Conservation (phyloP, 2,329 filamentous ascomycete species). For the Trichoderma pleuroti region DNA sequence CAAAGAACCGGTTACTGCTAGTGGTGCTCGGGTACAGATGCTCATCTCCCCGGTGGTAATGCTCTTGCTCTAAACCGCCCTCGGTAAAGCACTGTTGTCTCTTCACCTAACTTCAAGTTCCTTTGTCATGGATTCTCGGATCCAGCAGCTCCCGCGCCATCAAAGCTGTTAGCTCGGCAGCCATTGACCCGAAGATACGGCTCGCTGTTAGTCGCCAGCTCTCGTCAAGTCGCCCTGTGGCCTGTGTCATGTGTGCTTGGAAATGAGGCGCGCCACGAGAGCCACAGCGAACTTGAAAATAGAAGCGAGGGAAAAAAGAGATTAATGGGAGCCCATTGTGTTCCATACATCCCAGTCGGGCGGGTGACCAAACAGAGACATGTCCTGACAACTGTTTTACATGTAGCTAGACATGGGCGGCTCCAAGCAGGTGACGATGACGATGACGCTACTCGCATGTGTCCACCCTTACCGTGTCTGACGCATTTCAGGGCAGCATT, state of each 20-base stretch:
- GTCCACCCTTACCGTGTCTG: neutral
- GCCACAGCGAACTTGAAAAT: neutral
- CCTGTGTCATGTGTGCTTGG: neutral
- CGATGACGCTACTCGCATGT: neutral
- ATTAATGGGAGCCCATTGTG: neutral
- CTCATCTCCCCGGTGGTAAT: conserved; percentile 4
- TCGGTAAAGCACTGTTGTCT: neutral
- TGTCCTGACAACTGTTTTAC: neutral
- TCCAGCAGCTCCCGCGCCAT: neutral
- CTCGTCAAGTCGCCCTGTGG: neutral
- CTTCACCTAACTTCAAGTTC: neutral
- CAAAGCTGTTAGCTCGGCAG: neutral
- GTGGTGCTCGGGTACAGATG: neutral
- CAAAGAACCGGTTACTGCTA: neutral
- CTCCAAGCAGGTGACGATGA: neutral
- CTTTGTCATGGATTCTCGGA: neutral
- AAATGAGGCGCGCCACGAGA: neutral
- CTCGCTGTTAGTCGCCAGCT: neutral
- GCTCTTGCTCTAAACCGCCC: neutral
- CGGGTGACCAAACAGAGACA: neutral
- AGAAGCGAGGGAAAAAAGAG: neutral
- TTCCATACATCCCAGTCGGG: neutral
- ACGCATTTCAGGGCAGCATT: neutral
- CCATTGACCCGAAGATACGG: neutral
- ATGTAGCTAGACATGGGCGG: neutral